Percentiles rank a stretch among this genome's conserved stretches.
These are phyloP conservation scores for Brachypodium distachyon DNA, from an alignment of 202 grass and related monocot species.

Conservation along the genomic window DNA sequence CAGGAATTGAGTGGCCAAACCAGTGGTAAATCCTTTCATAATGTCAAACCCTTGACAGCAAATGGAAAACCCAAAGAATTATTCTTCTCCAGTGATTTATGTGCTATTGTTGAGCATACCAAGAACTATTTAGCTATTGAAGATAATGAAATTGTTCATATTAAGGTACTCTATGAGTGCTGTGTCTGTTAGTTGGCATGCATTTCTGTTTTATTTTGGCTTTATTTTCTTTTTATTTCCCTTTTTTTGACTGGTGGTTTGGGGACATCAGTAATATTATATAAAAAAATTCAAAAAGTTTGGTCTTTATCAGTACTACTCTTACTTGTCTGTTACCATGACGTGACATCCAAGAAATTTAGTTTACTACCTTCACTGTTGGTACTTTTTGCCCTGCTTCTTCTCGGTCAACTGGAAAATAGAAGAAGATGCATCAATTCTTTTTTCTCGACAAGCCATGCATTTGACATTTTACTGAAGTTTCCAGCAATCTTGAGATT, in stretches of 20 bases:
- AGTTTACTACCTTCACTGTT: neutral
- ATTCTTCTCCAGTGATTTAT: conserved; percentile 95
- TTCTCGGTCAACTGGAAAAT: neutral
- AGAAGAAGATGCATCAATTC: neutral
- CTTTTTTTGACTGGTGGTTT: neutral
- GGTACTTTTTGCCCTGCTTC: neutral
- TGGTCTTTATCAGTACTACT: neutral
- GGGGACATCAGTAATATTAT: no score
- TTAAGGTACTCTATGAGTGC: conserved; percentile 48
- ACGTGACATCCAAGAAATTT: neutral
- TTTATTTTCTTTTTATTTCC: neutral
- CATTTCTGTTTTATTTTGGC: neutral
- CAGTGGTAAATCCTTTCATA: conserved; percentile 56
- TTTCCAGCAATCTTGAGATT: conserved; percentile 1
- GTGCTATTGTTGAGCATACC: conserved; percentile 97
- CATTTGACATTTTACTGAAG: neutral
- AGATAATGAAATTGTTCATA: conserved; percentile 93
- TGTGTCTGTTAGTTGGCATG: neutral
- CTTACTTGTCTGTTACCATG: neutral
- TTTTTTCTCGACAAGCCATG: neutral
- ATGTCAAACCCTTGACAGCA: conserved; percentile 75
- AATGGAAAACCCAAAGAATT: conserved; percentile 77
- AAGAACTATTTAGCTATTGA: conserved; percentile 86
- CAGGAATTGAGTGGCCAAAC: conserved; percentile 66
- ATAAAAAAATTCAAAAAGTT: no score